These are phyloP conservation scores for Acanthamoeba culbertsoni DNA, from an alignment of 208 protist species.

Conservation along the genomic window DNA sequence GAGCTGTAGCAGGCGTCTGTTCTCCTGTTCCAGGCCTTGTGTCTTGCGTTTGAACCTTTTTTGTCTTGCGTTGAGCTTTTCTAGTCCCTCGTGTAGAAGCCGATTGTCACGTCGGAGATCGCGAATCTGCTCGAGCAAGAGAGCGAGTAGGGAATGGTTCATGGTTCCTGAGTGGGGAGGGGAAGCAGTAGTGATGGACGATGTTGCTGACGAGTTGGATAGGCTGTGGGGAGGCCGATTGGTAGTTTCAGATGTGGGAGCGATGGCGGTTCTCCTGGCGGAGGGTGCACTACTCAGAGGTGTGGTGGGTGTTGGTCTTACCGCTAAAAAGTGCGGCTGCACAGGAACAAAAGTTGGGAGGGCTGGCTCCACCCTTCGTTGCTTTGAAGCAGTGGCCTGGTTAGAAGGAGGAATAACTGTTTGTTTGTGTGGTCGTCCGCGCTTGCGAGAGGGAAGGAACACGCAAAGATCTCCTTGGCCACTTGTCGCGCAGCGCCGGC, in stretches of 20 bases:
- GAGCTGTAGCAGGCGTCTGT: not conserved
- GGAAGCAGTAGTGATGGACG: no score
- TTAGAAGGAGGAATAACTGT: not conserved
- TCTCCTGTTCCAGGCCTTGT: not conserved
- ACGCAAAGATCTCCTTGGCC: not conserved
- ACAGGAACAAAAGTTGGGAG: no score
- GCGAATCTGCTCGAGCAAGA: not conserved
- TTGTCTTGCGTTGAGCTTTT: not conserved
- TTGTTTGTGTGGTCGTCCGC: not conserved
- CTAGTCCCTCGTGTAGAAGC: not conserved
- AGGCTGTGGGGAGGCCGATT: no score
- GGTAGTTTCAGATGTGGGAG: no score
- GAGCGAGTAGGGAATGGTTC: not conserved
- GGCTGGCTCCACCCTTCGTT: not conserved
- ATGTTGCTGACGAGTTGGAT: no score
- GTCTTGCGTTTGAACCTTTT: not conserved
- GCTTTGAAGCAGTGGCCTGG: not conserved
- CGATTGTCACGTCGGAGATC: not conserved
- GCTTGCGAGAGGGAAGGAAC: slow-evolving; percentile 11
- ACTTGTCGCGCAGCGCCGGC: not conserved
- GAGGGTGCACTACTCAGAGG: no score
- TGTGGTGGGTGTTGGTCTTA: no score
- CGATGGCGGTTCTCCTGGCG: no score
- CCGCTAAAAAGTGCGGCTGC: no score
- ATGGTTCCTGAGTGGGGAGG: no score